These are phyloP conservation scores for Royoungia palumana DNA, from an alignment of 768 basidiomycete species.

Conservation along the genomic window DNA sequence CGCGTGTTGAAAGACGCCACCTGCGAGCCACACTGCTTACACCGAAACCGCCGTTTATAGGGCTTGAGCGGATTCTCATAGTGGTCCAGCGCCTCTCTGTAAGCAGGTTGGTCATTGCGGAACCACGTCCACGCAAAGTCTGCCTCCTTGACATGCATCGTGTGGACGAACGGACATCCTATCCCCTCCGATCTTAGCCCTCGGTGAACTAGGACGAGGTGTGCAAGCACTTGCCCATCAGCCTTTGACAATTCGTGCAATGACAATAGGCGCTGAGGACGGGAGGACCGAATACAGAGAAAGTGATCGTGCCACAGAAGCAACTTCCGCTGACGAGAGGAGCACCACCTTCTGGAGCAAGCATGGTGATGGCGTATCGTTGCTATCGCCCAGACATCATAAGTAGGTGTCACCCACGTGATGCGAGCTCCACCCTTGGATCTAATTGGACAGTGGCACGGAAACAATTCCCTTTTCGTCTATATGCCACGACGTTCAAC, in stretches of 20 bases:
- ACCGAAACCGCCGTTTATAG: slow-evolving; percentile 61
- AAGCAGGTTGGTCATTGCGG: slow-evolving; percentile 25
- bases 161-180: slow-evolving; percentile 56
- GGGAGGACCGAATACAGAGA: slow-evolving; percentile 46
- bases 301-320: slow-evolving; percentile 54
- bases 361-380: slow-evolving; percentile 6
- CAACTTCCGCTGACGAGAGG: slow-evolving; percentile 47
- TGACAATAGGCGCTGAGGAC: slow-evolving; percentile 63
- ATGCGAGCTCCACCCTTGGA: too few species aligned
- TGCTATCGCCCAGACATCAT: too few species aligned
- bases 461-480: too few species aligned
- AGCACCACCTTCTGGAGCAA: slow-evolving; percentile 6
- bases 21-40: slow-evolving; percentile 55
- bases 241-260: slow-evolving; percentile 64
- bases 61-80: slow-evolving; percentile 50
- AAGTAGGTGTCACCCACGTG: too few species aligned
- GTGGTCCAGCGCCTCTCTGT: slow-evolving; percentile 38
- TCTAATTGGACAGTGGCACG: too few species aligned
- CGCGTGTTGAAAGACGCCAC: slow-evolving; percentile 53
- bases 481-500: too few species aligned
- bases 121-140: slow-evolving; percentile 50
- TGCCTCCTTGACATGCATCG: slow-evolving; percentile 49
- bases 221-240: slow-evolving; percentile 41
- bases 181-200: slow-evolving; percentile 3
- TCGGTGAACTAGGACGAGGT: background rate